Base-by-base conservation (phyloP, 225 moss, liverwort and hornwort species). In the Asterella californica region DNA sequence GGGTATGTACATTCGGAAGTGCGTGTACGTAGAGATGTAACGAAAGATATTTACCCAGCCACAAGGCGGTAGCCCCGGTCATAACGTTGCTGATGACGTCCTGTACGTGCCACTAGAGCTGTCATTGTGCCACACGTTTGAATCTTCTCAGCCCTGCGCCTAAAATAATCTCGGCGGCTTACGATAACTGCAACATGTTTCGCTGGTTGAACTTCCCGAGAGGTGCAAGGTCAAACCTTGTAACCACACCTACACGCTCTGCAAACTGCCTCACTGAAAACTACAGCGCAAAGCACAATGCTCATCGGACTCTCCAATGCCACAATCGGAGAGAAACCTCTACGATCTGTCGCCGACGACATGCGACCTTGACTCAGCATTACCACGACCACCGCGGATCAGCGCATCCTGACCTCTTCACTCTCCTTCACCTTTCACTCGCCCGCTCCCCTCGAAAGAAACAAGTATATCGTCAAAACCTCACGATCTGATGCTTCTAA, bases 1-100 rank as follows among this genome's bases (percentile, higher is more conserved):
- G 24, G 27, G n/a, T 38, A 27, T 9, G 22, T 74, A 33, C 74
- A 33, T 53, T 33, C 30, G 15, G 14, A 15, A 49, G 15, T 50
- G 54, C 10, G 55, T 19, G 36, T 30, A 59, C 15, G 75, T 25
- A 76, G 34, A 37, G 22, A 60, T 14, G 29, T 10, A 14, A 22
- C 29, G 27, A 60, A 71, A 49, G 57, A 49, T 42, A 61, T 83
- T 84, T 88, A 92, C 92, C 92, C 92, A 42, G 92, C 89, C 76
- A 92, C 89, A 83, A 92, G 88, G 75, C 92, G 92, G 84, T 90
- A 91, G 53, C 92, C 92, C 77, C 89, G 84, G 29, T 92, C 90
- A 83, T 92, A 92, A 76, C 93, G 93, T 80, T 93, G 93, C 79
- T 93, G 93, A 84, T 93, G 93, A 82, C 93, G 91, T 72, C 93